Evolutionary conservation across 441 rosid species (phyloP).

Genomic region (Sinapis alba): DNA sequence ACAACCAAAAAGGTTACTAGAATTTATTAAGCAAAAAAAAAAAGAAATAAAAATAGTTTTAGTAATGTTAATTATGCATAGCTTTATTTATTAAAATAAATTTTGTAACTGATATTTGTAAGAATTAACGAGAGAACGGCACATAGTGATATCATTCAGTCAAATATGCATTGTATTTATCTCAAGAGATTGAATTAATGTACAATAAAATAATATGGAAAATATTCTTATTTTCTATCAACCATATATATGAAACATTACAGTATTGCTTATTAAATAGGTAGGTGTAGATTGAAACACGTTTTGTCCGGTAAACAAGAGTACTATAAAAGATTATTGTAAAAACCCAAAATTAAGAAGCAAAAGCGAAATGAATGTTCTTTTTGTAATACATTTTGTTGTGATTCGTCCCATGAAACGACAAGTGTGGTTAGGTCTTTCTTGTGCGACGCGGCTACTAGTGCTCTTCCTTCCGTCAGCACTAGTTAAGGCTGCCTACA

Average conservation of each 20-base stretch:
- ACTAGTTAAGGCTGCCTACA: slow-evolving; percentile 20
- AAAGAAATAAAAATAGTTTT: no score
- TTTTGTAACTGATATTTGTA: no score
- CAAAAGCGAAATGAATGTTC: slow-evolving; percentile 23
- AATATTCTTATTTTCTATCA: not conserved
- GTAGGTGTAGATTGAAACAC: not conserved
- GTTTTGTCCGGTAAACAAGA: not conserved
- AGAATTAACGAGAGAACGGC: no score
- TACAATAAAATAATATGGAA: not conserved
- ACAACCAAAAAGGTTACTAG: no score
- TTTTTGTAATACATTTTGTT: slow-evolving; percentile 6
- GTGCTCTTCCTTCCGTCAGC: slow-evolving; percentile 33
- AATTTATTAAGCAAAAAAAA: no score
- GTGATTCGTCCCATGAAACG: slow-evolving; percentile 41
- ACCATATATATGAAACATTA: not conserved
- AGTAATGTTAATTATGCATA: no score
- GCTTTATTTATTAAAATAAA: no score
- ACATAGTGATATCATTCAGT: no score
- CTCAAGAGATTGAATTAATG: not conserved
- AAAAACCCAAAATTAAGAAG: slow-evolving; percentile 4
- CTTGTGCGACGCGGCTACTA: slow-evolving; percentile 43
- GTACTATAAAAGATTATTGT: not conserved
- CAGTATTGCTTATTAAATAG: not conserved
- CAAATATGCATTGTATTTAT: not conserved
- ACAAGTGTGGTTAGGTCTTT: slow-evolving; percentile 43